These are phyloP conservation scores for Fomitopsis schrenkii DNA, from an alignment of 1,284 basidiomycete species.

Conservation along the genomic window DNA sequence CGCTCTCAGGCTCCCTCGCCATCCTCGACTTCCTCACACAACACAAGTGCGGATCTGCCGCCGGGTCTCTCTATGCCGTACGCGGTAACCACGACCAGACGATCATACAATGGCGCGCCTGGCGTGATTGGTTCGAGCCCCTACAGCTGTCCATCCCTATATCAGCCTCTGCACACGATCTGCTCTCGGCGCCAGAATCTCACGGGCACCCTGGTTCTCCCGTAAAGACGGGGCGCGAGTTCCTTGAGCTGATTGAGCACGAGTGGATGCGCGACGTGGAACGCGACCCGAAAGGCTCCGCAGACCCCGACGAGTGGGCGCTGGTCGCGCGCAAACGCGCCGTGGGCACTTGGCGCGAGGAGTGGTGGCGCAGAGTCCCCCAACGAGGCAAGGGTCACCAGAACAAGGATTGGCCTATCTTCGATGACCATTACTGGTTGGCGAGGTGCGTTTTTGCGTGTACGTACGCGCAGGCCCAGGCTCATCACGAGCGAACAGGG, in stretches of 20 bases:
- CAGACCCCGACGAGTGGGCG: constrained; percentile 41
- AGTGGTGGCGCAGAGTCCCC: constrained; percentile 43
- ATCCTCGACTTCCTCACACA: constrained; percentile 63
- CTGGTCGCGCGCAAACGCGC: constrained; percentile 32
- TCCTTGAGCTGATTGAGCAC: constrained; percentile 43
- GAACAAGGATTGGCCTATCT: constrained; percentile 66
- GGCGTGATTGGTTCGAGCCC: constrained; percentile 64
- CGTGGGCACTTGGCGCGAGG: constrained; percentile 30
- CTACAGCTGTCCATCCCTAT: constrained; percentile 15
- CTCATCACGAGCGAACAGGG: constrained; percentile 22
- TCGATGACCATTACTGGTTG: constrained; percentile 71
- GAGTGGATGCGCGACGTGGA: constrained; percentile 34
- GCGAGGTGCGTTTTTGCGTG: constrained; percentile 42
- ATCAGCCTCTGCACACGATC: constrained; percentile 3
- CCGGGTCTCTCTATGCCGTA: constrained; percentile 47
- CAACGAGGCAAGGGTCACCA: constrained; percentile 34
- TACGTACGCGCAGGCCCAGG: neutral
- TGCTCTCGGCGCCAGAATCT: neutral
- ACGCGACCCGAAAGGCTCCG: constrained; percentile 24
- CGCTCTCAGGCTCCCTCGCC: constrained; percentile 52
- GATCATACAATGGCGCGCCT: constrained; percentile 82
- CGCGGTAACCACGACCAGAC: constrained; percentile 91
- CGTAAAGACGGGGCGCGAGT: constrained; percentile 43
- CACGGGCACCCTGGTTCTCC: constrained; percentile 23
- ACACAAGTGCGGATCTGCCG: constrained; percentile 23